Evolutionary conservation across 2,329 filamentous ascomycete genomes (phyloP), one percentile per base, ranked within the genome.

Genomic region (Hypoxylon sp.): DNA sequence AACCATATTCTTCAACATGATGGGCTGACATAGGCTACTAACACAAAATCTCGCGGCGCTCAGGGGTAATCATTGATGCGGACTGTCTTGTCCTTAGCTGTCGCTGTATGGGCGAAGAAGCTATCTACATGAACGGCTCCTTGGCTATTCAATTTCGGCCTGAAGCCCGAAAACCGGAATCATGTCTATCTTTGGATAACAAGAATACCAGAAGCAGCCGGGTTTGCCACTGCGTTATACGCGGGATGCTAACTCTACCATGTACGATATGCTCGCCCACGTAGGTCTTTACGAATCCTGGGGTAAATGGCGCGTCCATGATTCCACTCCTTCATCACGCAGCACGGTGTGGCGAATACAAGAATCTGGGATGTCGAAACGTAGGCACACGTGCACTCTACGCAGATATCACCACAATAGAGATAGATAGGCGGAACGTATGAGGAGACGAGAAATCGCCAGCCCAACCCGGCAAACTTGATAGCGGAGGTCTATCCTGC

Each of bases 1-100:
- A 54, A 47, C 58, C 17, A 17, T 39, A 19, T 42, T 31, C 46
- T 62, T 42, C 37, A 26, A 33, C 50, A 48, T 54, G 22, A 62
- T 44, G 63, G 51, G 58, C 63, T 66, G 58, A 58, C 51, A n/a
- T 52, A 61, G 52, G 47, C 58, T 52, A 39, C 29, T 50, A 10
- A 58, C 26, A 35, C 44, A 47, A 37, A 63, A 22, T 58, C 22
- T 14, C 26, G 9, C 19, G n/a, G 52, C 31, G 14, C 24, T 42
- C 35, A 58, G 59, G 33, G 22, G 31, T 55, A 57, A 48, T 47
- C 44, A 19, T 33, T 37, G 39, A 58, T 26, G 9, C 39, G 39
- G 39, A 22, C 29, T 48, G 17, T 31, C 10, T 35, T n/a, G 19
- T 22, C 19, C 44, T 46, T n/a, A 19, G 19, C 24, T 10, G 33